Evolutionary conservation across 768 basidiomycete genomes (phyloP).

Genomic region (Suillus ampliporus): DNA sequence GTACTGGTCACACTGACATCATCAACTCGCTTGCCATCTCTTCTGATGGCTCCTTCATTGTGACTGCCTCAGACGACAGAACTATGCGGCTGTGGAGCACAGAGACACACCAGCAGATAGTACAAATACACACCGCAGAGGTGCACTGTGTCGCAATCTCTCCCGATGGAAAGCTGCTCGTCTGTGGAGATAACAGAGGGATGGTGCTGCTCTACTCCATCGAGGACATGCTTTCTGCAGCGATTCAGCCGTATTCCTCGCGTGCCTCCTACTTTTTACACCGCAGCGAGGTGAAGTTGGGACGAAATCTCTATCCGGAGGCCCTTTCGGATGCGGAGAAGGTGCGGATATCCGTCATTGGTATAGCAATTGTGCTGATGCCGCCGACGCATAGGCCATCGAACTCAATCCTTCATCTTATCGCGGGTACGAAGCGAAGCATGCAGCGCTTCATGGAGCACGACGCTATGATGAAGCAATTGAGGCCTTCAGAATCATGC

Average conservation of each 20-base stretch:
- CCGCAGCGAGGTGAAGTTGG: not conserved
- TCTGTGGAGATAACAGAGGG: too few relatives aligned
- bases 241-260: not conserved
- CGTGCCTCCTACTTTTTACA: not conserved
- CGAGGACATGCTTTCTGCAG: not conserved
- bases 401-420: not conserved
- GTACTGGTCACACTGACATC: too few relatives aligned
- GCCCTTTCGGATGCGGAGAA: not conserved
- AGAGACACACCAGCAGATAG: too few relatives aligned
- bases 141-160: too few relatives aligned
- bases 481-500: not conserved
- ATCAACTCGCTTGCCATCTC: too few relatives aligned
- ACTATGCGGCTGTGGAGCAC: too few relatives aligned
- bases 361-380: not conserved
- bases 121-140: too few relatives aligned
- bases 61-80: too few relatives aligned
- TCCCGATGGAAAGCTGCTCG: too few relatives aligned
- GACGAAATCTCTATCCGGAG: not conserved
- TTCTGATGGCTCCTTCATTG: too few relatives aligned
- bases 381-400: not conserved
- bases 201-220: too few relatives aligned
- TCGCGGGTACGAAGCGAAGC: not conserved
- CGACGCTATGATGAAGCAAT: constrained; percentile 1
- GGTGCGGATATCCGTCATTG: not conserved
- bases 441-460: not conserved